Evolutionary conservation across 2,329 filamentous ascomycete genomes (phyloP), one percentile per base, ranked within the genome.

Genomic region (Colletotrichum sansevieriae): DNA sequence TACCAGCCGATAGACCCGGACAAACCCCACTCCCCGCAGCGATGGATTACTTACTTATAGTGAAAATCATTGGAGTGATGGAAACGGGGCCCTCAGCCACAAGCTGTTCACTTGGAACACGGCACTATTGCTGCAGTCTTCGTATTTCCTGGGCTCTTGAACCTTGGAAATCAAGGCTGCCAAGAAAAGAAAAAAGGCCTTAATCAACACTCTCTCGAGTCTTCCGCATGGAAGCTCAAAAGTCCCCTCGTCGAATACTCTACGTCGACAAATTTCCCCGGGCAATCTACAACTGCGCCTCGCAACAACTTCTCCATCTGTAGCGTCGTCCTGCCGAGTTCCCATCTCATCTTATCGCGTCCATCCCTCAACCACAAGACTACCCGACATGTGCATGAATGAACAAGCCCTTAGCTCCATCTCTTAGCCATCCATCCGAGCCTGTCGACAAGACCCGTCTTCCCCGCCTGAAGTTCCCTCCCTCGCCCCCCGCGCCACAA

Each of bases 61-160:
- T 35, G 22, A 55, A 55, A 37, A 39, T 52, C 20, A 13, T 43
- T 54, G 62, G 35, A 47, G 29, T 29, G 54, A 63, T 25, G 62
- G 65, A 47, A 25, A 25, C 25, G 25, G 25, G 29, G 33, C 54
- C 41, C 55, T 51, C 55, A 60, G 65, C 62, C 49, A 68, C 65
- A 37, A 65, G 61, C 43, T 54, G 54, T 25, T 33, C n/a, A 41
- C 44, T 33, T 33, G 64, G 37, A 52, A 63, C 51, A 57, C 64
- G 52, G 59, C 65, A 61, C 61, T 65, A 65, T 15, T 61, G 33
- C 65, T 68, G 65, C 65, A 68, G n/a, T 47, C 41, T 55, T 56
- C 62, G 62, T 65, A 65, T 15, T 47, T 39, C 46, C 37, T 18
- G n/a, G 43, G 15, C n/a, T 46, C 13, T 46, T n/a, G 43, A 46